Evolutionary conservation across 805 yeast genomes (phyloP).

Genomic region (Lachancea thermotolerans): DNA sequence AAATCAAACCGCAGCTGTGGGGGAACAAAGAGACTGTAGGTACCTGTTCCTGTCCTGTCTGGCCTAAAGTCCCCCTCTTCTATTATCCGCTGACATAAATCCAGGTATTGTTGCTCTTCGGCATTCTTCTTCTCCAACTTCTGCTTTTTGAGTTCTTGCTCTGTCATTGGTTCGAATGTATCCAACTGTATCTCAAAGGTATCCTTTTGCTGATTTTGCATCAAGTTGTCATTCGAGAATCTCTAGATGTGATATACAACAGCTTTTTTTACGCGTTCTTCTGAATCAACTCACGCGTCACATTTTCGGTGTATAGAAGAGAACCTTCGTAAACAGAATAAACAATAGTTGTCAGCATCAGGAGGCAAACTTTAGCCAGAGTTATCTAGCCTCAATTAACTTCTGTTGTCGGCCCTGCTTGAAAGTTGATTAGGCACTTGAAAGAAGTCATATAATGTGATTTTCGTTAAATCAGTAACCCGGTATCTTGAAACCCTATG

Average conservation of each 20-base stretch:
- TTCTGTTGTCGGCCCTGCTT: too few relatives aligned
- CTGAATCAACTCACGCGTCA: background rate
- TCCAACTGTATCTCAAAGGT: background rate
- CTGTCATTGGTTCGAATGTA: background rate
- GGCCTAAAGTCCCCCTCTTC: conserved; percentile 84
- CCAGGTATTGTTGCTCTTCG: conserved; percentile 83
- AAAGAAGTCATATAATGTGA: too few relatives aligned
- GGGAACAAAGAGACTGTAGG: conserved; percentile 85
- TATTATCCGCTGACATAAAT: conserved; percentile 70
- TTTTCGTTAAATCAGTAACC: too few relatives aligned
- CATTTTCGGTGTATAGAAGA: background rate
- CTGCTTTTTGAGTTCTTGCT: background rate
- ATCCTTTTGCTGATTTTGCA: too few relatives aligned
- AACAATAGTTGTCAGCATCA: too few relatives aligned
- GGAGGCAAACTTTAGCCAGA: too few relatives aligned
- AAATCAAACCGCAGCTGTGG: conserved; percentile 86
- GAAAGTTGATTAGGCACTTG: too few relatives aligned
- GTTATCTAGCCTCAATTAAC: too few relatives aligned
- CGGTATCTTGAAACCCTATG: too few relatives aligned
- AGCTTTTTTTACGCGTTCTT: background rate
- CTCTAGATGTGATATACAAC: too few relatives aligned
- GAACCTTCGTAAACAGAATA: too few relatives aligned
- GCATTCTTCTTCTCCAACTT: conserved; percentile 24
- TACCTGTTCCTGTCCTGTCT: conserved; percentile 98
- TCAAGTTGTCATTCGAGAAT: too few relatives aligned